Evolutionary conservation across 192 early-diverging fungal genomes (phyloP).

Genomic region (Mortierella alpina): DNA sequence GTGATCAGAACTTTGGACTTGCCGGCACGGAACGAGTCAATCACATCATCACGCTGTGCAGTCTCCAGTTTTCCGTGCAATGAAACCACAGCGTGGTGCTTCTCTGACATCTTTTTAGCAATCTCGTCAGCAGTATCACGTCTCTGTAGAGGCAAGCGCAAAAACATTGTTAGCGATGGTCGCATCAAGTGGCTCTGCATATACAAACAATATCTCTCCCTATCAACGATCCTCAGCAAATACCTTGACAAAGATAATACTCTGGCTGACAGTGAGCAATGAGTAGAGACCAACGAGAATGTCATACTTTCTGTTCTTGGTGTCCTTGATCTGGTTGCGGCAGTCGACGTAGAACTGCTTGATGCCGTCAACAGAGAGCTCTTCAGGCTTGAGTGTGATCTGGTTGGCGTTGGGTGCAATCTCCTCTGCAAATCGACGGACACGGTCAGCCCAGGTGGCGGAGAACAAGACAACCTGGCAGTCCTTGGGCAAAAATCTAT

Average conservation of each 20-base stretch:
- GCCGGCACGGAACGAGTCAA: constrained; percentile 93
- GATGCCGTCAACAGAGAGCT: constrained; percentile 93
- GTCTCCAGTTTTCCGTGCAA: constrained; percentile 87
- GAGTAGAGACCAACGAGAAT: constrained; percentile 77
- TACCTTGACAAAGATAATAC: constrained; percentile 94
- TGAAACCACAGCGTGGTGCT: constrained; percentile 86
- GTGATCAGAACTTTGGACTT: constrained; percentile 94
- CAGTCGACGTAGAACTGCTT: constrained; percentile 99
- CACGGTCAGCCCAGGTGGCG: constrained; percentile 88
- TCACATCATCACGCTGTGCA: constrained; percentile 86
- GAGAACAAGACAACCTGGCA: constrained; percentile 95
- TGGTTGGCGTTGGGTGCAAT: constrained; percentile 91
- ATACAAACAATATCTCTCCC: background rate
- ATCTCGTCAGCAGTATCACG: constrained; percentile 88
- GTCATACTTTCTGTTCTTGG: constrained; percentile 81
- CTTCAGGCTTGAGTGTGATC: constrained; percentile 86
- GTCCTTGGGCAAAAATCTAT: constrained; percentile 71
- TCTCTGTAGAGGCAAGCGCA: constrained; percentile 52
- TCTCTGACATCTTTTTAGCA: constrained; percentile 74
- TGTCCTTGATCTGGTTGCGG: constrained; percentile 56
- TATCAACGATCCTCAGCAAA: background rate
- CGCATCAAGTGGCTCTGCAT: background rate
- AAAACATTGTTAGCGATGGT: background rate
- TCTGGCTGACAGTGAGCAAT: constrained; percentile 93
- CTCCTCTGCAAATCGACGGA: constrained; percentile 79